Evolutionary conservation across 2,329 filamentous ascomycete species (phyloP).

Genomic region (Colletotrichum salicis): DNA sequence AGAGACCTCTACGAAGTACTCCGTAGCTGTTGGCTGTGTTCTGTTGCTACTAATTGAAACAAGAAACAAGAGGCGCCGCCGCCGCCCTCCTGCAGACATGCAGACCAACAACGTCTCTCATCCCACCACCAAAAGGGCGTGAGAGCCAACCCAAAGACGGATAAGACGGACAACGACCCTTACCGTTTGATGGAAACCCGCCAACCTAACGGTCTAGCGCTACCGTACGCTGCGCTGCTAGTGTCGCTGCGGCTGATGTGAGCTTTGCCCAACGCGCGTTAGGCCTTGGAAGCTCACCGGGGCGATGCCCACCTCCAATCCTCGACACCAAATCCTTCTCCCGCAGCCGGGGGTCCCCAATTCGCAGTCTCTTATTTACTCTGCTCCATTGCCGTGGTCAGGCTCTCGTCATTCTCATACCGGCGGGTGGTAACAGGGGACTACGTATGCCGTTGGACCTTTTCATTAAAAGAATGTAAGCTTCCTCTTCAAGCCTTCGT

Average conservation of each 20-base stretch:
- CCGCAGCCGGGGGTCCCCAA: too few species aligned
- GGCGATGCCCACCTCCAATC: conserved; percentile 4
- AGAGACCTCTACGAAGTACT: too few species aligned
- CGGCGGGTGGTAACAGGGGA: not conserved
- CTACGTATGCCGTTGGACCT: not conserved
- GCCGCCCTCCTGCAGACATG: conserved; percentile 19
- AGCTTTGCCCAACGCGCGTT: not conserved
- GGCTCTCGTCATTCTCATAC: not conserved
- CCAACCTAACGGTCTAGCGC: conserved; percentile 18
- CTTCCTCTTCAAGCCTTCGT: not conserved
- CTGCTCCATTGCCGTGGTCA: not conserved
- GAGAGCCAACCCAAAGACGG: not conserved
- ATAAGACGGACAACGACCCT: not conserved
- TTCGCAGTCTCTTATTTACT: not conserved
- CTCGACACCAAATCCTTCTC: not conserved
- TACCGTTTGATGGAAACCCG: conserved; percentile 11
- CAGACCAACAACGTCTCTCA: too few species aligned
- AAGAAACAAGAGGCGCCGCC: conserved; percentile 3
- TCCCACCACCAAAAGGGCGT: not conserved
- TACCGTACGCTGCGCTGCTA: not conserved
- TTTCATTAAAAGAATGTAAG: not conserved
- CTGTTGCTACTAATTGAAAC: conserved; percentile 32
- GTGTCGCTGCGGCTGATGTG: conserved; percentile 28
- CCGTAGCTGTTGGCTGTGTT: too few species aligned
- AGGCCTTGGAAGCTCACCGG: not conserved